phyloP scores from a whole-genome alignment of 306 rosid genomes.

The Medicago truncatula region DNA sequence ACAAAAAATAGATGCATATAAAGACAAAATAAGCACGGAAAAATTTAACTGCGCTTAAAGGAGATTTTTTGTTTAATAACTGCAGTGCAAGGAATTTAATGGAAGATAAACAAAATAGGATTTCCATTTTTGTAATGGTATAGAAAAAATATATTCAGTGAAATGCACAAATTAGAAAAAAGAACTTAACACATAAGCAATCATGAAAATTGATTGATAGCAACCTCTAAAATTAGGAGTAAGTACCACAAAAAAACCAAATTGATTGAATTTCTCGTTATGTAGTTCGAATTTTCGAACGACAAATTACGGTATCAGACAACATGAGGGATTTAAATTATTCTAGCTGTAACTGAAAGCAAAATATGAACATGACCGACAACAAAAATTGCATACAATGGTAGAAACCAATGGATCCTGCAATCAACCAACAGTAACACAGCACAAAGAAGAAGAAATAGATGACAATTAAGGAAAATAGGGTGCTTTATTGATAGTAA shows the following conservation, averaged over 20 bases:
- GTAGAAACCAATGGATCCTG: too few relatives aligned
- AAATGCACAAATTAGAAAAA: neutral
- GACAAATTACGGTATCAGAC: constrained; percentile 10
- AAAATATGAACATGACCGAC: constrained; percentile 17
- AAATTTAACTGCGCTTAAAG: neutral
- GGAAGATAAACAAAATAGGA: constrained; percentile 15
- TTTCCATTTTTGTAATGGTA: neutral
- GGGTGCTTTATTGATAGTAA: neutral
- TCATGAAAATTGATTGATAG: constrained; percentile 1
- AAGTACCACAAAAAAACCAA: constrained; percentile 8
- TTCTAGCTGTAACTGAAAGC: constrained; percentile 11
- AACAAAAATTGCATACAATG: constrained; percentile 3
- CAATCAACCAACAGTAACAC: too few relatives aligned
- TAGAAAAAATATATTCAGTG: constrained; percentile 7
- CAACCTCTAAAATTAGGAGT: constrained; percentile 13
- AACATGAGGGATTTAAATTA: constrained; percentile 23
- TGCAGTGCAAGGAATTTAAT: constrained; percentile 28
- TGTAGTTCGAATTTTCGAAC: constrained; percentile 7
- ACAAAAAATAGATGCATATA: constrained; percentile 11
- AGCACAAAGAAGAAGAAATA: too few relatives aligned
- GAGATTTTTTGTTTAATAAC: neutral
- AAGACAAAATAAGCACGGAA: neutral
- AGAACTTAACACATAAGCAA: constrained; percentile 16
- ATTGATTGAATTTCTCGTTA: constrained; percentile 16
- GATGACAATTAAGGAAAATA: too few relatives aligned